Evolutionary conservation across 129 eudicot genomes (phyloP), one percentile per base, ranked within the genome.

Genomic region (Smallanthus sonchifolius): DNA sequence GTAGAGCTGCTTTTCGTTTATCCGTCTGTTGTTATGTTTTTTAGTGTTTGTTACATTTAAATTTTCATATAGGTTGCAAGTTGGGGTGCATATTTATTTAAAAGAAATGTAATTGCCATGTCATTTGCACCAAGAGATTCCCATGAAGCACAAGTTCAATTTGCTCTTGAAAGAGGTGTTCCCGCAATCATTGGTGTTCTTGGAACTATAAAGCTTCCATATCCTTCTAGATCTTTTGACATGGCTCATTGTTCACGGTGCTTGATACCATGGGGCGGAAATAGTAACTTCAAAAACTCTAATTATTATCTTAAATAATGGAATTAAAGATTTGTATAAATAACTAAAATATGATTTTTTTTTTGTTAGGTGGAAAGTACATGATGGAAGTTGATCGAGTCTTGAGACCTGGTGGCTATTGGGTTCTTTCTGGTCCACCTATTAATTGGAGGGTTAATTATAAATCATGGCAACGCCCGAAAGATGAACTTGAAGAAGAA

Each of bases 201-300:
- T 76, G 90, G 87, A 73, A 86, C 87, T 19, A 83, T 86, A 77
- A 86, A 83, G 72, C 83, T 86, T 72, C 90, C 90, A 28, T 86
- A 83, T 73, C 87, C 90, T 6, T 77, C 87, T 14, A 83, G 84
- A 77, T 85, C 87, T 51, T 85, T 85, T 75, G 88, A 85, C 73
- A 81, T 85, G 88, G 88, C 88, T 65, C 89, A 85, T 72, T 85
- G 89, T 54, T 85, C 89, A 72, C 82, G 89, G 34, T 85, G 89
- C 70, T 78, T 85, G 77, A 85, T 85, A 45, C 89, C 84, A 37
- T 85, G 89, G 89, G 89, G 89, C 8, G 86, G 76, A 85, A 79
- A 78, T 72, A 80, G 86, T 84, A 78, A 84, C 74, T 17, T 57
- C 75, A 48, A 42, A 14, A 65, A 70, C 37, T 57, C 42, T 39